Base-by-base conservation (phyloP, 176 grass and related monocot genomes). In the Thinopyrum elongatum region DNA sequence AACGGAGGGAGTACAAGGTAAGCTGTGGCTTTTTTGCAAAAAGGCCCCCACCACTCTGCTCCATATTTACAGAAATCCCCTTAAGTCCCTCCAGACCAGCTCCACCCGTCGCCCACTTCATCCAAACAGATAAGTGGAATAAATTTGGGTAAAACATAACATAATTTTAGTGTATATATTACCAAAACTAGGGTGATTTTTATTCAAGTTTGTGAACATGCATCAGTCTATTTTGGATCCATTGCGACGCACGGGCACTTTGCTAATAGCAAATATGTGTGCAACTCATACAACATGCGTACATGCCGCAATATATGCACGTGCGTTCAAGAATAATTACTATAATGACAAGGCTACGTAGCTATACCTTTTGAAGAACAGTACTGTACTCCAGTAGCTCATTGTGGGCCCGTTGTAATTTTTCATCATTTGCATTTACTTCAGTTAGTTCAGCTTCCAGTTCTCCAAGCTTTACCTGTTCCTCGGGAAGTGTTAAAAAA, bases 401-500 rank as follows among this genome's bases (percentile, higher is more conserved):
- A 63, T 93, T 96, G 87, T 91, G 88, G 83, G 92, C 80, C 58
- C 90, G 87, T 76, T 91, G 92, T 31, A 99, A 71, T 80, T 96
- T 99, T 30, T 99, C 90, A 81, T 89, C 94, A n/a, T 99, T 99
- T 86, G 92, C 88, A 86, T 99, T 99, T 70, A 99, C 97, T 92
- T 99, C 97, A 73, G 83, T 94, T 72, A 99, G 84, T 77, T 99
- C 97, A 84, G 92, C 64, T 90, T 99, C 97, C 51, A 94, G 85
- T 63, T 96, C 92, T 83, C 92, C 94, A 42, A 96, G 92, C 74
- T 93, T 99, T 77, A 96, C 85, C 97, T 99, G 87, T 89, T 82
- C 92, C 27, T 49, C 60, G 25, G n/a, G 35, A 63, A 76, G 47
- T 19, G 36, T 86, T 74, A 82, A 67, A 73, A 31, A 27, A 86